Evolutionary conservation across 2,329 filamentous ascomycete species (phyloP), one percentile per base, ranked within the genome.

Genomic region (Penicillium sp.): DNA sequence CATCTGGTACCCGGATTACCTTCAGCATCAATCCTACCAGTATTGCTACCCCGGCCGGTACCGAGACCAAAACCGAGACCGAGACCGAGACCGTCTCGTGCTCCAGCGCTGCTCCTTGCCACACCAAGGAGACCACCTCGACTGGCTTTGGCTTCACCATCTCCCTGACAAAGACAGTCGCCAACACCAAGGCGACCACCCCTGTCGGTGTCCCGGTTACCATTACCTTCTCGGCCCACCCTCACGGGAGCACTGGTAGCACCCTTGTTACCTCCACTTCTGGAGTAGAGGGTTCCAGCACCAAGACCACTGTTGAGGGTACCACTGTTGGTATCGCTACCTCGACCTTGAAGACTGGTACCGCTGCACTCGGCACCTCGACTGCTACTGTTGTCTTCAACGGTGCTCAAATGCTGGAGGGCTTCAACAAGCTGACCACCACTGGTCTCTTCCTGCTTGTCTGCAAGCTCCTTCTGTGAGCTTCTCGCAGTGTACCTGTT

Each of bases 1-100:
- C 28, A 31, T 31, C 28, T 31, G 8, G n/a, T 17, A 41, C 38
- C 38, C n/a, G 17, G 38, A 6, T 41, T 8, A 41, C 38, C 7
- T 41, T 41, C 15, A 41, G 15, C n/a, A 17, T 41, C 38, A 41
- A 17, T n/a, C 38, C 38, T 5, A 41, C 38, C 15, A 41, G 38
- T 14, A 41, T n/a, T 41, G 38, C 37, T 15, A 71, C 6, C 28
- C 7, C 28, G 28, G 28, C 28, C 7, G 6, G 28, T 31, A 31
- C 69, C 15, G 55, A 68, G 17, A 71, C 20, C 20, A 20, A 20
- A 15, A 72, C 69, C 14, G 47, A 62, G n/a, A 72, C 69, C 14
- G 47, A 62, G 4, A 15, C 45, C 43, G 1, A 48, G 38, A 34
- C 39, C 15, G 37, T 55, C 14, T 43, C 22, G 17, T 58, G 5